Evolutionary conservation across 148 eudicot species (phyloP).

Genomic region (Nepenthes mirabilis): DNA sequence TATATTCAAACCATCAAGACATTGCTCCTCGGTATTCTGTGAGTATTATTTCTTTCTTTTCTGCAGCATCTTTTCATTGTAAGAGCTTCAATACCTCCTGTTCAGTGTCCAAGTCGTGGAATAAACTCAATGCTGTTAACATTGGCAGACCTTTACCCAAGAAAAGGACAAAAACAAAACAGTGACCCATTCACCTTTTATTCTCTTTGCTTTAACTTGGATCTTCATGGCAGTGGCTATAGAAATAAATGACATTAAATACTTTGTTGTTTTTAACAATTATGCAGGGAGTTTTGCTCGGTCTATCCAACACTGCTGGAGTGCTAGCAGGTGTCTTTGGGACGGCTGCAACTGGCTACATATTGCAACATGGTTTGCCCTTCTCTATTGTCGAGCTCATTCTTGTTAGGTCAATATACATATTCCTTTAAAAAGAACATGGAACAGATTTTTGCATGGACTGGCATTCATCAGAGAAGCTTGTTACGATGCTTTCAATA

Average conservation of each 20-base stretch:
- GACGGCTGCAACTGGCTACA: slow-evolving; percentile 93
- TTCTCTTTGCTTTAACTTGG: background rate
- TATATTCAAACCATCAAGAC: slow-evolving; percentile 96
- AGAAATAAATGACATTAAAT: background rate
- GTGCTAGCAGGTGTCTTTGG: slow-evolving; percentile 90
- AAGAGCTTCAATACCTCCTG: background rate
- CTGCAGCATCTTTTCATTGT: background rate
- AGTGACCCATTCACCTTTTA: background rate
- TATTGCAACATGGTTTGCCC: slow-evolving; percentile 78
- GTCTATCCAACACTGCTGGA: slow-evolving; percentile 93
- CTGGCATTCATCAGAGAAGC: no score
- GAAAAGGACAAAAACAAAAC: background rate
- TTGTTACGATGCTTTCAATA: no score
- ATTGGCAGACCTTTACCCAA: no score
- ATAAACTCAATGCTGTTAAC: background rate
- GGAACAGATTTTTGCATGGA: background rate
- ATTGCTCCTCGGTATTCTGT: slow-evolving; percentile 94
- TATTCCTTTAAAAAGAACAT: background rate
- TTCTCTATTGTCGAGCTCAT: background rate
- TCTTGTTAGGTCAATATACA: background rate
- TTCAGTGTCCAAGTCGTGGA: background rate
- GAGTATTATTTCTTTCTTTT: slow-evolving; percentile 12
- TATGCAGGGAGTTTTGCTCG: slow-evolving; percentile 77
- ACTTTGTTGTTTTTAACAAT: background rate
- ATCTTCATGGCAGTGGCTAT: background rate